These are phyloP conservation scores for Alternaria brassicae DNA, from an alignment of 2,329 filamentous ascomycete genomes.

Conservation along the genomic window DNA sequence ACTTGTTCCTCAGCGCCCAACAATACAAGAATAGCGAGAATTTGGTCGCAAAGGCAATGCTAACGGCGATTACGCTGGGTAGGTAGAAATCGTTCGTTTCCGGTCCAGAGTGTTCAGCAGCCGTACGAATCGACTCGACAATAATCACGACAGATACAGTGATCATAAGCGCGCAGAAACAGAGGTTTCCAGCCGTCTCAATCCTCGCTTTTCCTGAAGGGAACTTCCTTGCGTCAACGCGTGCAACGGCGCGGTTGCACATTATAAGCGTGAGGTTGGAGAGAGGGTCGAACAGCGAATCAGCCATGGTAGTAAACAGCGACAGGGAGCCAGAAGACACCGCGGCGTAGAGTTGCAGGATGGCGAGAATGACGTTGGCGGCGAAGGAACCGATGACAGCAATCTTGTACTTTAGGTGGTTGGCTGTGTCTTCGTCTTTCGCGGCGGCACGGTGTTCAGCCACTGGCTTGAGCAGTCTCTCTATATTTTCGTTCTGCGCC, in stretches of 20 bases:
- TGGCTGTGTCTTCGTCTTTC: conserved; percentile 78
- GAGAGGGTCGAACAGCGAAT: conserved; percentile 90
- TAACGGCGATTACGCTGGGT: conserved; percentile 84
- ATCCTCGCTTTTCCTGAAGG: conserved; percentile 92
- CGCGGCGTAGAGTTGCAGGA: conserved; percentile 87
- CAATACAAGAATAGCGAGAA: conserved; percentile 87
- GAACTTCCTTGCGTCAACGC: conserved; percentile 84
- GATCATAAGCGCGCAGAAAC: conserved; percentile 96
- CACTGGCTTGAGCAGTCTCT: conserved; percentile 88
- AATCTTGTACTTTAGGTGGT: conserved; percentile 77
- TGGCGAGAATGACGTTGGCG: conserved; percentile 80
- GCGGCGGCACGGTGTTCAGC: conserved; percentile 88
- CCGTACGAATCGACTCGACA: conserved; percentile 79
- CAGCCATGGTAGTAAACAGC: conserved; percentile 96
- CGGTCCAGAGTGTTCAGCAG: conserved; percentile 59
- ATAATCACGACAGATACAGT: conserved; percentile 91
- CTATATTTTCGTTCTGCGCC: conserved; percentile 90
- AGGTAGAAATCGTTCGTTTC: conserved; percentile 72
- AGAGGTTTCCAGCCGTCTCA: conserved; percentile 94
- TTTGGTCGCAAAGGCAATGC: conserved; percentile 84
- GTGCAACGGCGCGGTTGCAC: conserved; percentile 84
- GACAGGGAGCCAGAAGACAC: conserved; percentile 88
- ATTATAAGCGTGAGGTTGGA: conserved; percentile 88
- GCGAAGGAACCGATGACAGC: conserved; percentile 72
- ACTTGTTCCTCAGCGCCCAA: conserved; percentile 87